These are phyloP conservation scores for Phytophthora capsici DNA, from an alignment of 352 stramenopile genomes.

Conservation along the genomic window DNA sequence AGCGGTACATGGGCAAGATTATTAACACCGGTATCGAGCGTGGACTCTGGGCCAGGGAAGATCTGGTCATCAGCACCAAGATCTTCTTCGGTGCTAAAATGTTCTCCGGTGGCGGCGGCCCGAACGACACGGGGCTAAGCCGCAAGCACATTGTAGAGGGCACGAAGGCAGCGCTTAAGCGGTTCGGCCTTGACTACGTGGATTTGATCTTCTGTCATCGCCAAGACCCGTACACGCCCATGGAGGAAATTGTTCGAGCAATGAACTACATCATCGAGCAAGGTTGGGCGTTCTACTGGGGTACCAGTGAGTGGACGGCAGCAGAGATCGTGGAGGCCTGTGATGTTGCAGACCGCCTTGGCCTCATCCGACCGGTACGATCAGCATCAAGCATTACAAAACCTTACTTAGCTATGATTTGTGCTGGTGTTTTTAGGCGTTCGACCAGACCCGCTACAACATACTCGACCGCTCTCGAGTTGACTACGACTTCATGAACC, in stretches of 20 bases:
- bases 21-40: constrained; percentile 39
- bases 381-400: constrained; percentile 25
- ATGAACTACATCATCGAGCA: constrained; percentile 57
- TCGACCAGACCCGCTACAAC: constrained; percentile 68
- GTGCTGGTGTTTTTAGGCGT: constrained; percentile 38
- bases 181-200: constrained; percentile 44
- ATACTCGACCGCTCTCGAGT: constrained; percentile 58
- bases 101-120: constrained; percentile 13
- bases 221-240: constrained; percentile 39
- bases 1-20: constrained; percentile 41
- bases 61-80: constrained; percentile 60
- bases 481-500: constrained; percentile 54
- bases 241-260: constrained; percentile 55
- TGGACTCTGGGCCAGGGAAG: constrained; percentile 36
- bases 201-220: constrained; percentile 55
- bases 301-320: constrained; percentile 55
- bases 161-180: constrained; percentile 42
- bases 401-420: constrained; percentile 24
- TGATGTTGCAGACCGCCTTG: constrained; percentile 40
- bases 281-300: constrained; percentile 60
- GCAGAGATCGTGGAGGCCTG: constrained; percentile 57
- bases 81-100: constrained; percentile 36
- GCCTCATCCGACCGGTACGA: constrained; percentile 35
- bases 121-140: constrained; percentile 40
- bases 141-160: constrained; percentile 62